Evolutionary conservation across 306 rosid genomes (phyloP), one percentile per base, ranked within the genome.

Genomic region (Canavalia ensiformis): DNA sequence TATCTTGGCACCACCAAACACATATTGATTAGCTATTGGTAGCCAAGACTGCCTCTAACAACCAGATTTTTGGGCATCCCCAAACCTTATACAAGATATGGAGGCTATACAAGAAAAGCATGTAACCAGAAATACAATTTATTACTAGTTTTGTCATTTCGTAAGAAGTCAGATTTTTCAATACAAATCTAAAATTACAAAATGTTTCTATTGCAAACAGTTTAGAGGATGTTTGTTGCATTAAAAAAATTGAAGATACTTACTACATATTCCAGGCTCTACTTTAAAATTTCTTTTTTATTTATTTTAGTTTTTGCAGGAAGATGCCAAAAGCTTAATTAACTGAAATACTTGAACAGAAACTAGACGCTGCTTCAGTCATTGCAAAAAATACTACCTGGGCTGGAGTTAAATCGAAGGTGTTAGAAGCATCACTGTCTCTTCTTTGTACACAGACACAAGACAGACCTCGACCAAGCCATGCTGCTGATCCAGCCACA

Each of bases 381-480:
- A 47, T 46, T 56, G 2, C 68, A 10, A 79, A 10, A 51, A 47
- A 25, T 13, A 31, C 29, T 86, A 95, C 98, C 96, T 93, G 98
- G 58, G 86, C 84, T 75, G 88, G 88, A 69, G 96, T 91, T 79
- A 95, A 72, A 83, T 93, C 99, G 75, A 95, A 91, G 50, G 95
- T 85, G 77, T 77, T 73, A 73, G 90, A 93, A 7, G 92, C 91
- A 87, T 93, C 96, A 5, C 90, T 90, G 72, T 95, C 99, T 82
- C 97, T 95, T 80, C 96, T 88, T 87, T 93, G 87, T 37, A 55
- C 87, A 84, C 87, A 95, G 62, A 95, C 99, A 82, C 99, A 95
- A 86, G 99, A 95, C 84, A 95, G 95, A 55, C 99, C 97, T 85
- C 92, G 87, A 69, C 99, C 99, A 56, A 95, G 98, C 99, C 99